phyloP scores from a whole-genome alignment of 495 filamentous ascomycete genomes.

The Daldinia grandis region DNA sequence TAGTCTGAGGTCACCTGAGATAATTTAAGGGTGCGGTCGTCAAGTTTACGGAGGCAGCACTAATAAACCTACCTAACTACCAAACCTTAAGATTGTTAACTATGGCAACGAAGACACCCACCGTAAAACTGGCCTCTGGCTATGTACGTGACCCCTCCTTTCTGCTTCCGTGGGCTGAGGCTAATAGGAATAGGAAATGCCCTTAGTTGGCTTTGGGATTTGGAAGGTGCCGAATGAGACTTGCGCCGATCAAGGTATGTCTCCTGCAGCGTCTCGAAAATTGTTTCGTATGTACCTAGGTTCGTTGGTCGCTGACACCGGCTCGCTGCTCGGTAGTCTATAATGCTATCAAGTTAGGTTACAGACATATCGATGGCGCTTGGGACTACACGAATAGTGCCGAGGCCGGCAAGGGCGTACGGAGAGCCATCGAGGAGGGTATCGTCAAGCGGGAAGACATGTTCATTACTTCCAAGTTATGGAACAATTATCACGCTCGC shows the following conservation, averaged over 20 bases:
- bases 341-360: slow-evolving; percentile 57
- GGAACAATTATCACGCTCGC: slow-evolving; percentile 57
- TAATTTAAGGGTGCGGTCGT: too few relatives aligned
- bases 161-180: background rate
- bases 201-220: slow-evolving; percentile 69
- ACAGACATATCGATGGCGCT: slow-evolving; percentile 59
- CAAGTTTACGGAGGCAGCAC: too few relatives aligned
- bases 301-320: background rate
- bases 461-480: slow-evolving; percentile 60
- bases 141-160: slow-evolving; percentile 28
- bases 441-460: slow-evolving; percentile 55
- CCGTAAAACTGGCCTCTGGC: slow-evolving; percentile 45
- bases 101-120: slow-evolving; percentile 39
- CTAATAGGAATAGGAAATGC: slow-evolving; percentile 64
- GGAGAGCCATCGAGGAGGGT: slow-evolving; percentile 52
- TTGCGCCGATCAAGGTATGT: slow-evolving; percentile 62
- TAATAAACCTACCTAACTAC: too few relatives aligned
- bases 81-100: too few relatives aligned
- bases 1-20: too few relatives aligned
- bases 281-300: background rate
- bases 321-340: slow-evolving; percentile 33
- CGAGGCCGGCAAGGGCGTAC: slow-evolving; percentile 55
- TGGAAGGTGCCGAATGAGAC: slow-evolving; percentile 76
- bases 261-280: background rate
- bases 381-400: slow-evolving; percentile 57